Evolutionary conservation across 164 flowering plant species (phyloP), one percentile per base, ranked within the genome.

Genomic region (Warburgia ugandensis): DNA sequence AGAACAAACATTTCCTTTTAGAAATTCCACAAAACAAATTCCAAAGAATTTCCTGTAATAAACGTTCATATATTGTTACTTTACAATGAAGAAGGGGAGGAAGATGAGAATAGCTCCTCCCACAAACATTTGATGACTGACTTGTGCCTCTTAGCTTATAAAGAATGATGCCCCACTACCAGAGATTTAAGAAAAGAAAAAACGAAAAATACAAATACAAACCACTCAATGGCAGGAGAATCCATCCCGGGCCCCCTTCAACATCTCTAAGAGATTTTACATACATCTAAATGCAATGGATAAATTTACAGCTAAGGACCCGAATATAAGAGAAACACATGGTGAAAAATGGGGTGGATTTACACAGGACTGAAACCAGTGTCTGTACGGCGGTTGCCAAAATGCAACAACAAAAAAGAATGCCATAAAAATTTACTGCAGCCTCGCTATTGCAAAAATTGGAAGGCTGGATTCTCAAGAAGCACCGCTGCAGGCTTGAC

Each of bases 381-480:
- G 26, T 26, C 48, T 45, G 8, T 1, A 1, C 4, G 30, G 31
- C 32, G 28, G 20, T 25, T 13, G 48, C 28, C 5, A 19, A 14
- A 19, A 27, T 14, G 21, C 43, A 39, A 21, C 29, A 11, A 28
- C 21, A 4, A 49, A 52, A 50, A 52, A 25, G 33, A 46, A 29
- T 11, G 32, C 21, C 10, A 40, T 30, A 11, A 39, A 41, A 25
- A 25, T n/a, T 31, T 48, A 20, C 19, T 29, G 19, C 46, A 48
- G 67, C 77, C 69, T 74, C 66, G 77, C 25, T 80, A 84, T 57
- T 56, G 75, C 70, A 91, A 81, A 78, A 91, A 91, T 53, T 78
- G 79, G 77, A 91, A 91, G 74, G 68, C 79, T 47, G 83, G 81
- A 66, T 79, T 77, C 62, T 78, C 75, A 2, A 78, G 66, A 51